phyloP scores from a whole-genome alignment of 768 basidiomycete genomes.

The Gymnopilus dilepis region DNA sequence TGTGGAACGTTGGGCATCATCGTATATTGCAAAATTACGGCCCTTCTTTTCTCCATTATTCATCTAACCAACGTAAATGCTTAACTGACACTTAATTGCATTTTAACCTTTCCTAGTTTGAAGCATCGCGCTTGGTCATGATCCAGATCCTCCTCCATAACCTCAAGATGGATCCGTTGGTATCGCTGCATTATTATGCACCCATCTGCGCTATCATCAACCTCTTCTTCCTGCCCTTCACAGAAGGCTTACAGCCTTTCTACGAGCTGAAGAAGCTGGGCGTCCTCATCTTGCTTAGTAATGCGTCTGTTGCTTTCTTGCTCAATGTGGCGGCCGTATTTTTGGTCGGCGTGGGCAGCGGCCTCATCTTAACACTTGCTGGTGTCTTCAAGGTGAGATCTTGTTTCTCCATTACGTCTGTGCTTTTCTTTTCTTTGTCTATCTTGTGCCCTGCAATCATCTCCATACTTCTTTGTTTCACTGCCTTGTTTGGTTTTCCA shows the following conservation, averaged over 20 bases:
- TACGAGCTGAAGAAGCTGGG: constrained; percentile 69
- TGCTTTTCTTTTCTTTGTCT: background rate
- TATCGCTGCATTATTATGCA: constrained; percentile 95
- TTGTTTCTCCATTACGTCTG: constrained; percentile 3
- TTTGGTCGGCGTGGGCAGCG: constrained; percentile 86
- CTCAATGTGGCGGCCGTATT: constrained; percentile 95
- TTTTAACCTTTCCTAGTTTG: constrained; percentile 61
- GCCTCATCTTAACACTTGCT: constrained; percentile 89
- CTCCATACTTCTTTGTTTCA: background rate
- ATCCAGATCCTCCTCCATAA: constrained; percentile 95
- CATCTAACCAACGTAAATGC: background rate
- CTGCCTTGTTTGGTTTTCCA: background rate
- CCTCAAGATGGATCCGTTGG: constrained; percentile 96
- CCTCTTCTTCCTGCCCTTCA: constrained; percentile 84
- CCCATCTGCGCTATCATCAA: constrained; percentile 95
- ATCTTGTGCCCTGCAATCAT: background rate
- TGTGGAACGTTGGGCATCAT: background rate
- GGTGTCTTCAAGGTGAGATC: constrained; percentile 85
- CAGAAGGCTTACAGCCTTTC: constrained; percentile 87
- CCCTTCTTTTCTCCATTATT: background rate
- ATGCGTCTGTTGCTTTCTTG: constrained; percentile 86
- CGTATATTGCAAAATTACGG: constrained; percentile 3
- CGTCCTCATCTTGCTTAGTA: constrained; percentile 74
- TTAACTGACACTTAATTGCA: background rate
- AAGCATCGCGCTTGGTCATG: constrained; percentile 93